phyloP scores from a whole-genome alignment of 306 rosid species.

The Astragalus membranaceus region DNA sequence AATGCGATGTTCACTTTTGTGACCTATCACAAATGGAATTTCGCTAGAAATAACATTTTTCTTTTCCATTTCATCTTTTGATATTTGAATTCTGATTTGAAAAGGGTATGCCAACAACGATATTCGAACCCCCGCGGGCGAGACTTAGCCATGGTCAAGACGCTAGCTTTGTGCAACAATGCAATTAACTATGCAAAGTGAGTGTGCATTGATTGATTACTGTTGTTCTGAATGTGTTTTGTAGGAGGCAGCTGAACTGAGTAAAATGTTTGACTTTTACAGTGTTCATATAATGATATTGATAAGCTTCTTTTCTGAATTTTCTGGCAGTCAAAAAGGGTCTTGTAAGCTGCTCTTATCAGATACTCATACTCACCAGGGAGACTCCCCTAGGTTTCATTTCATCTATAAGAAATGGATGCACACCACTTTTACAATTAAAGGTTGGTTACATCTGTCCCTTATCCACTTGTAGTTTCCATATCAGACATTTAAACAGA shows the following conservation, averaged over 20 bases:
- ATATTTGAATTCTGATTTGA: not conserved
- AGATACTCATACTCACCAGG: constrained; percentile 73
- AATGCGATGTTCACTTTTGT: too few relatives aligned
- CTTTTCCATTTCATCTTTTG: not conserved
- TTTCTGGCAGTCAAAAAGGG: constrained; percentile 42
- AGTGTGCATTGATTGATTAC: too few relatives aligned
- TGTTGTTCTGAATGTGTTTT: not conserved
- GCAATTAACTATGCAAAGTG: constrained; percentile 72
- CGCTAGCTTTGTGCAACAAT: constrained; percentile 72
- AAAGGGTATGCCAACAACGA: constrained; percentile 71
- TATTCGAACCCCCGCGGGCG: constrained; percentile 62
- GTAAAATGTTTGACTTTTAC: not conserved
- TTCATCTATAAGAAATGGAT: constrained; percentile 93
- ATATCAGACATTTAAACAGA: not conserved
- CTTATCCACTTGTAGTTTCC: not conserved
- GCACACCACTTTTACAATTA: constrained; percentile 56
- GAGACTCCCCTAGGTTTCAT: constrained; percentile 72
- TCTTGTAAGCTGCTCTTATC: constrained; percentile 76
- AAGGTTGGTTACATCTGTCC: constrained; percentile 36
- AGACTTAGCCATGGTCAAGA: constrained; percentile 85
- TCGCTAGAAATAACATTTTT: too few relatives aligned
- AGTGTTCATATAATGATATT: not conserved
- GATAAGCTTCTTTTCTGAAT: not conserved
- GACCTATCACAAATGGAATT: too few relatives aligned
- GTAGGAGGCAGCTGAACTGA: not conserved